Evolutionary conservation across 208 protist species (phyloP), one percentile per base, ranked within the genome.

Genomic region (Crithidia bombi): DNA sequence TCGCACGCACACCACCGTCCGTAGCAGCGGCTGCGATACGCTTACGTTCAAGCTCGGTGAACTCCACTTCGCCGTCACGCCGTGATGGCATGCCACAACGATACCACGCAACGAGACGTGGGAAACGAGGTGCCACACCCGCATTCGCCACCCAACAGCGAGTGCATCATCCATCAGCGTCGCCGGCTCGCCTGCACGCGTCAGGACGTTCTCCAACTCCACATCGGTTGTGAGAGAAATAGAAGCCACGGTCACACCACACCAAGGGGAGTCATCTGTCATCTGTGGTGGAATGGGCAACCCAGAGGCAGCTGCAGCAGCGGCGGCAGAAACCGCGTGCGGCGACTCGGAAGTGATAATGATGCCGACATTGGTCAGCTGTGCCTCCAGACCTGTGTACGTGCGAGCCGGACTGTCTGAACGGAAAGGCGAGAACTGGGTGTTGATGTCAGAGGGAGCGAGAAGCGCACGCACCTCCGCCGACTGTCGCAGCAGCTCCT

Each of bases 1-100:
- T 14, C 71, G 63, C 39, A 71, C 63, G 46, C 65, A 77, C 38
- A 77, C 12, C 36, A 77, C 43, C 15, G 49, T 66, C 46, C 49
- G 46, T 21, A 1, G 47, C 39, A 77, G 39, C 32, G 71, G 71
- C 23, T 67, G 63, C 21, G 71, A 69, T 11, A n/a, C 49, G 2
- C 2, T 44, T 21, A 71, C 21, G 15, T 39, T 19, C 44, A 77
- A 12, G 17, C n/a, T 28, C 2, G 71, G 57, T 21, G 62, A 21
- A 25, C 9, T 35, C 71, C 71, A 71, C 21, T 46, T 46, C 38
- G 33, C 65, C 21, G 44, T 21, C 3, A 23, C 41, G 15, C 11
- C 65, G 56, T 41, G 26, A 41, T 38, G 50, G 0, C 55, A 33
- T 15, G 71, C 51, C 6, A 77, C 19, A 9, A 66, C 57, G 0